Base-by-base conservation (phyloP, 441 rosid genomes). In the Metrosideros polymorpha region DNA sequence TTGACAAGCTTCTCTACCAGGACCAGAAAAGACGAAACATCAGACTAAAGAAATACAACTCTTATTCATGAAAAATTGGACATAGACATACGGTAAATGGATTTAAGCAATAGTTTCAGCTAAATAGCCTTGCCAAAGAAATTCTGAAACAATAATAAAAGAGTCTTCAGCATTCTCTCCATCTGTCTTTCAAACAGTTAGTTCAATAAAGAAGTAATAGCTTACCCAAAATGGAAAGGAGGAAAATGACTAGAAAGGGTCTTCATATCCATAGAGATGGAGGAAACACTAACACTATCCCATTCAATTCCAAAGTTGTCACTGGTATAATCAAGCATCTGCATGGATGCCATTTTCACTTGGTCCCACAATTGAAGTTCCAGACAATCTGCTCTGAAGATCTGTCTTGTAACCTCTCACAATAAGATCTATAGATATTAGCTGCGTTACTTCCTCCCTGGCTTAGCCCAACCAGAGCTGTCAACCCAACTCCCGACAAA, bases 181-280 rank as follows among this genome's bases (percentile, higher is more conserved):
- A 27, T 57, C 3, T n/a, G 56, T 84, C 82, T 87, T 85, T 43
- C 15, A 82, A 54, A 51, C n/a, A n/a, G 17, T 51, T 85, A 84
- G 39, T 82, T 25, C 19, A 82, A 45, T 17, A 51, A 71, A 83
- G 51, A 89, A 84, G 79, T 55, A 71, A 88, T 32, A 84, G 86
- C 91, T 91, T 90, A 95, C 99, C 98, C 99, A 87, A 95, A 96
- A 86, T 97, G 98, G 86, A 97, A 96, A 55, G 98, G 98, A 91
- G 99, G 99, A 85, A 97, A 97, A 93, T 97, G 98, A 92, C 94
- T 94, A 86, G 94, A 91, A 85, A 98, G 99, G 66, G 98, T 97
- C 90, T 94, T 94, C 93, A 94, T 91, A 91, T 97, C 99, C 90
- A 97, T 90, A 82, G 97, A 93, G 90, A 97, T 97, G 45, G 97